Percentiles rank a stretch among this genome's conserved stretches.
phyloP scores from a whole-genome alignment of 352 stramenopile genomes.

The Phytophthora fragariaefolia region DNA sequence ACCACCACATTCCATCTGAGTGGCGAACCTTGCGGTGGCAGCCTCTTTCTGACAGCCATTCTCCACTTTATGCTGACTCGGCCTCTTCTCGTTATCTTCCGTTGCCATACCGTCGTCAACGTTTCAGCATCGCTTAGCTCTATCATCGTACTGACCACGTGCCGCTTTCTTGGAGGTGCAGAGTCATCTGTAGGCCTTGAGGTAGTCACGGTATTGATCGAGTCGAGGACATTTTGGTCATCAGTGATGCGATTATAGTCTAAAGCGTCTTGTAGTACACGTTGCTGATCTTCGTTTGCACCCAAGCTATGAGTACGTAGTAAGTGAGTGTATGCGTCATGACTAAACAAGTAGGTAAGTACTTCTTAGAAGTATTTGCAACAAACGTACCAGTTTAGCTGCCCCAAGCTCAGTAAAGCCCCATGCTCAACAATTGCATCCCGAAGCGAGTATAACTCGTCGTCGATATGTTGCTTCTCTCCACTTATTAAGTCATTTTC shows the following conservation, averaged over 20 bases:
- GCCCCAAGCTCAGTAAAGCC: conserved; percentile 20
- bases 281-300: conserved; percentile 12
- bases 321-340: not conserved
- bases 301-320: not conserved
- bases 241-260: conserved; percentile 25
- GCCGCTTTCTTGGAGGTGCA: conserved; percentile 9
- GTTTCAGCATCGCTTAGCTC: conserved; percentile 7
- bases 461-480: not conserved
- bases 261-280: conserved; percentile 14
- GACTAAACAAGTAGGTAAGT: too few species aligned
- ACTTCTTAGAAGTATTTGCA: too few species aligned
- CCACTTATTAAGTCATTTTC: conserved; percentile 26
- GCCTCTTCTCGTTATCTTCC: conserved; percentile 17
- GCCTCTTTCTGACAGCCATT: conserved; percentile 20
- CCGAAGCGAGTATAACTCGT: not conserved
- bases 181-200: conserved; percentile 5
- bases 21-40: not conserved
- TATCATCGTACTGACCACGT: conserved; percentile 17
- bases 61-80: conserved; percentile 36
- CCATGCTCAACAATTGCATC: conserved; percentile 11
- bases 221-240: conserved; percentile 16
- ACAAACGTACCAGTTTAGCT: conserved; percentile 25
- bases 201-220: conserved; percentile 13
- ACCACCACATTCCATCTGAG: conserved; percentile 32
- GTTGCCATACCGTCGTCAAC: conserved; percentile 23